Percentiles rank a stretch among this genome's conserved stretches.
phyloP scores from a whole-genome alignment of 1,284 basidiomycete species.

The Phaffia rhodozyma region DNA sequence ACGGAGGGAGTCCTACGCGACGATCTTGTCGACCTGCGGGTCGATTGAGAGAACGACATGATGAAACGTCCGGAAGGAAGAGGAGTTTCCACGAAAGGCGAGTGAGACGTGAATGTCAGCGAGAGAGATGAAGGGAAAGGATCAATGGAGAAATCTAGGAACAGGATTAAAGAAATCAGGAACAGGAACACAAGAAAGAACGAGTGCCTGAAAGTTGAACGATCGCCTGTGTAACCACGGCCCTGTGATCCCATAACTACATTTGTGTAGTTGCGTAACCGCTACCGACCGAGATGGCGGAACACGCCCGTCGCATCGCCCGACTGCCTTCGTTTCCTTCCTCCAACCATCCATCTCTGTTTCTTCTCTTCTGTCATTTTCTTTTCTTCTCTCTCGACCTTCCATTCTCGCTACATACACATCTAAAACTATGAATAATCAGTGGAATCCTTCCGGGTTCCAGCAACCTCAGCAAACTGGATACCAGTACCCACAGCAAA shows the following conservation, averaged over 20 bases:
- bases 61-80: too few species aligned
- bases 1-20: neutral
- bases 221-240: neutral
- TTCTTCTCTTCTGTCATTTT: neutral
- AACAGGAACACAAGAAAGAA: too few species aligned
- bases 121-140: too few species aligned
- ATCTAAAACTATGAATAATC: neutral
- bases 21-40: neutral
- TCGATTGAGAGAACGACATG: neutral
- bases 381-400: neutral
- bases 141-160: too few species aligned
- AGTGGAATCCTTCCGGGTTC: conserved; percentile 17
- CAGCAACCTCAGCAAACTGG: conserved; percentile 27
- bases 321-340: neutral
- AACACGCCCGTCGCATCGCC: neutral
- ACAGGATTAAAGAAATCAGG: too few species aligned
- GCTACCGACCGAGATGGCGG: neutral
- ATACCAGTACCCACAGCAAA: conserved; percentile 20
- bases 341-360: neutral
- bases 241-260: neutral
- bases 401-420: too few species aligned
- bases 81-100: too few species aligned
- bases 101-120: too few species aligned
- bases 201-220: neutral
- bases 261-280: neutral